phyloP scores from a whole-genome alignment of 2,329 filamentous ascomycete genomes.

The Chaetomiaceae sp. region DNA sequence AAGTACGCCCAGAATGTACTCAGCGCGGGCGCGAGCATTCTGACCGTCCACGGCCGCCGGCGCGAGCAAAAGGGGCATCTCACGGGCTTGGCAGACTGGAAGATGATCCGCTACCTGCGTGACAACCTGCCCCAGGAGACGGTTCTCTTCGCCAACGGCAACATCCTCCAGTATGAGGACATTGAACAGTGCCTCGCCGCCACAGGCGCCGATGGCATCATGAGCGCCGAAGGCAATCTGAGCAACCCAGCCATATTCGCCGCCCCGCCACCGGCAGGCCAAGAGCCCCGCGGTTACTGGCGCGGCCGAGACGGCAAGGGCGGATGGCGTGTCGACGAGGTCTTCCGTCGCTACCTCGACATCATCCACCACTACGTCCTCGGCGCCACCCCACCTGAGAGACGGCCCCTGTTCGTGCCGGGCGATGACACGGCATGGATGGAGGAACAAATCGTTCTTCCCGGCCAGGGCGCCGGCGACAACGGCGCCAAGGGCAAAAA shows the following conservation, averaged over 20 bases:
- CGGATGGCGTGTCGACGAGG: constrained; percentile 83
- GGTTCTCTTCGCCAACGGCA: constrained; percentile 95
- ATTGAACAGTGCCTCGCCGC: constrained; percentile 70
- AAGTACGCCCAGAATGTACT: constrained; percentile 86
- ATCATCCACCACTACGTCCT: constrained; percentile 79
- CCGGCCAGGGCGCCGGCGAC: constrained; percentile 43
- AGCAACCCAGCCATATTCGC: constrained; percentile 88
- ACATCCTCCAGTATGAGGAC: constrained; percentile 77
- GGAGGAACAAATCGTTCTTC: constrained; percentile 25
- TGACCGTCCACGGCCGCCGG: constrained; percentile 85
- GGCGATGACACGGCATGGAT: constrained; percentile 49
- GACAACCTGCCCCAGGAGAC: constrained; percentile 80
- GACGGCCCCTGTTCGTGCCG: constrained; percentile 70
- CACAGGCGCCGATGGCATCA: constrained; percentile 87
- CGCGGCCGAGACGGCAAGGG: constrained; percentile 70
- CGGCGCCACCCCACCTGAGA: constrained; percentile 56
- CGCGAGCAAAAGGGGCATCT: constrained; percentile 95
- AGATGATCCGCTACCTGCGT: constrained; percentile 72
- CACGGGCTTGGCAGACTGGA: constrained; percentile 91
- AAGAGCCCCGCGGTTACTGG: constrained; percentile 81
- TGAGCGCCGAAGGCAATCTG: constrained; percentile 94
- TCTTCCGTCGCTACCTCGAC: constrained; percentile 83
- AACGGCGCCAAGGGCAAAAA: constrained; percentile 39
- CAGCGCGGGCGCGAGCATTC: constrained; percentile 80
- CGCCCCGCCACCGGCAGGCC: constrained; percentile 54